A percentile compares a stretch with the other conserved stretches of the same genome.
These are phyloP conservation scores for Paramyrothecium roridum DNA, from an alignment of 2,329 filamentous ascomycete species.

Conservation along the genomic window DNA sequence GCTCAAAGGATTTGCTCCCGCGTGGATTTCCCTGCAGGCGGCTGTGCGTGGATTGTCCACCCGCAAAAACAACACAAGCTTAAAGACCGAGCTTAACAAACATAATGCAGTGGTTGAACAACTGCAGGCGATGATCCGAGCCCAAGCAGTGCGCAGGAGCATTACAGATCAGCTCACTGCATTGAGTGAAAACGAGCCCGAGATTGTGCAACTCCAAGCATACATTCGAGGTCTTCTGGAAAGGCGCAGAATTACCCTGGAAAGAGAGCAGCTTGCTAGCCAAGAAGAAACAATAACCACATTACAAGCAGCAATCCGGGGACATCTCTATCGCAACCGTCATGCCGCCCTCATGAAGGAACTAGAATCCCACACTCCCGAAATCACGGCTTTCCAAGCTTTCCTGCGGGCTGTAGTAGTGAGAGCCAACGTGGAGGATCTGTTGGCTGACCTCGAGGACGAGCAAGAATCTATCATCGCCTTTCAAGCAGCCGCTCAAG, in stretches of 20 bases:
- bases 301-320: constrained; percentile 67
- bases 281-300: constrained; percentile 54
- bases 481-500: constrained; percentile 72
- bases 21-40: constrained; percentile 44
- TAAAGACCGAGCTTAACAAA: constrained; percentile 45
- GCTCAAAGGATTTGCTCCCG: constrained; percentile 45
- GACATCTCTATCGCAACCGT: constrained; percentile 59
- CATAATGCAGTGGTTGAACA: constrained; percentile 39
- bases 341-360: constrained; percentile 64
- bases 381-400: constrained; percentile 70
- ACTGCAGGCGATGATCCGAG: constrained; percentile 52
- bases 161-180: constrained; percentile 44
- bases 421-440: constrained; percentile 68
- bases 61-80: constrained; percentile 39
- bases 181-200: constrained; percentile 42
- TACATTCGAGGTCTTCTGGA: constrained; percentile 59
- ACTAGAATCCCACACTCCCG: constrained; percentile 64
- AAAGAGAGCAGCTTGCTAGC: constrained; percentile 53
- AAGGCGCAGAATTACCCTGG: constrained; percentile 44
- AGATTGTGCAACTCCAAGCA: constrained; percentile 53
- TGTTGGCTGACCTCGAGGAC: constrained; percentile 75
- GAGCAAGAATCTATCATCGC: constrained; percentile 75
- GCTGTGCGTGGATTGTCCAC: constrained; percentile 43
- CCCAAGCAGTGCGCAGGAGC: constrained; percentile 50
- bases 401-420: constrained; percentile 76